Evolutionary conservation across 768 basidiomycete genomes (phyloP), one percentile per base, ranked within the genome.

Genomic region (Xanthoconium stramineum): DNA sequence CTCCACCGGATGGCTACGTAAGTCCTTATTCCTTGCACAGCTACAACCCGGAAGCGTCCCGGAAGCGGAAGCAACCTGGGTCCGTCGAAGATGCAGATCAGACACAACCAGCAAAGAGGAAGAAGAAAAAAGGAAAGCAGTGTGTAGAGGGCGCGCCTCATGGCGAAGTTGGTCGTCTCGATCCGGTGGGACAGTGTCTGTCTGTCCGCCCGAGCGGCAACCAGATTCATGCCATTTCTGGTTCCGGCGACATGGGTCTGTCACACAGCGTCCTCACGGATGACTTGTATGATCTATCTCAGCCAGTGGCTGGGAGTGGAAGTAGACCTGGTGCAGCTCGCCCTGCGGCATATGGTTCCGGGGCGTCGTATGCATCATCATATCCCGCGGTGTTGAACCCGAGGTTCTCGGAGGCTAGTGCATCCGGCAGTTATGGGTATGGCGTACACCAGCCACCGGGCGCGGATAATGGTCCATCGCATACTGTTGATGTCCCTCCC

Each of bases 1-100:
- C 69, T 1, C 66, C 74, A 12, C 79, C 82, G 1, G 62, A 71
- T 28, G 78, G 72, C 14, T 80, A 83, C 55, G 60, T 62, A 24
- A 73, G 67, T 37, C 71, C 74, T 1, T 75, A 76, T 60, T 74
- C 52, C 28, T 28, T 71, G 37, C 35, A 51, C 46, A 49, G 58
- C 44, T 69, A 72, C 35, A 52, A 65, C 37, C 67, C 67, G 8
- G 72, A 68, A 47, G 47, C 52, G 50, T 59, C 60, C 52, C 58
- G 57, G 35, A 79, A 79, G 56, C 74, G 79, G 37, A 77, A 76
- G 59, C 69, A 71, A 30, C 59, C 61, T 6, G 69, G 65, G 29
- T 61, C 56, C 48, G 24, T 40, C 7, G 61, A 71, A 44, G 69
- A 50, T 45, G 17, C 24, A 8, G 61, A 61, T 8, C 53, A 57